Base-by-base conservation (phyloP, 164 flowering plant genomes). In the Dillenia turbinata region DNA sequence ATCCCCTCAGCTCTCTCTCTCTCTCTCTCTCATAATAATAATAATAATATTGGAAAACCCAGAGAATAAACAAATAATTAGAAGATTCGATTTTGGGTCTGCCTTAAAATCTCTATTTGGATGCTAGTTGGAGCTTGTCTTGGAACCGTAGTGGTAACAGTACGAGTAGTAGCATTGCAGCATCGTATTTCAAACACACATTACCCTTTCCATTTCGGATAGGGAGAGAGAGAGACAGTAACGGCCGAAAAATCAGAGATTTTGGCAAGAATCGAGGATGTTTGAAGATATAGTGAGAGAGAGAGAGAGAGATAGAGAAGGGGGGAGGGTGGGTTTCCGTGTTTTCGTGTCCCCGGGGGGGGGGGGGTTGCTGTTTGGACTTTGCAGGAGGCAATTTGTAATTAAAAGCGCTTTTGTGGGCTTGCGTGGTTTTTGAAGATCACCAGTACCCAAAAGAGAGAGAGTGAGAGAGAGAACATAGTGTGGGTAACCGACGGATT, bases 221-320 rank as follows among this genome's bases (percentile, higher is more conserved):
- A 66, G 62, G 49, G 56, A 15, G 12, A 24, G 50, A 66, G 58
- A 45, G 56, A 15, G 12, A n/a, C n/a, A 49, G 61, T 63, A 57
- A 54, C 50, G 69, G 55, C 65, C 61, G 57, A 69, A 50, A 45
- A 45, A 61, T 70, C 73, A 43, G 65, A 49, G 61, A 61, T 50
- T 60, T 61, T 45, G 69, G 69, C 73, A 57, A 55, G 60, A 70
- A 64, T 70, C 62, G 61, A 4, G 40, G 40, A 33, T 33, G 40
- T 6, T 33, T 5, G 40, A 33, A 33, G 7, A 33, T 33, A 33
- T 33, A 33, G 40, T 5, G 3, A 24, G 3, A 26, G 65, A 56
- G 67, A 15, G 53, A n/a, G 14, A 14, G 60, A 44, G 60, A 57
- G 9, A 44, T 17, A 1, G 60, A 14, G n/a, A 12, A 2, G 53